Evolutionary conservation across 495 filamentous ascomycete species (phyloP), one percentile per base, ranked within the genome.

Genomic region (Aspergillus baeticus): DNA sequence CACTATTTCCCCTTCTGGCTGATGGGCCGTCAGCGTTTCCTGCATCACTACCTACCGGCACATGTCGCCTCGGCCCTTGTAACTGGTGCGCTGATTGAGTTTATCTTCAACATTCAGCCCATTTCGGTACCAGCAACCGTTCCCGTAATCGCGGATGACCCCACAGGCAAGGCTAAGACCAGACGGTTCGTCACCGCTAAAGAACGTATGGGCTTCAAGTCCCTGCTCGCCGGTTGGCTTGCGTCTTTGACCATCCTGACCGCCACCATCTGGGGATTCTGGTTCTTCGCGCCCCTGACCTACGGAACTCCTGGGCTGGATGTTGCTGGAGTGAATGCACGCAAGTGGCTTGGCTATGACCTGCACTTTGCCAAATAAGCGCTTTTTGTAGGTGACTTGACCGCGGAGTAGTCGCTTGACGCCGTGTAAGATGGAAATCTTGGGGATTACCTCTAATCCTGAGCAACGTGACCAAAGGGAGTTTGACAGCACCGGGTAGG

Each of bases 291-390:
- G 48, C 94, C 94, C 18, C 73, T 98, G 68, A 98, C 94, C 10
- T 98, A 98, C 70, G 94, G 94, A 20, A 91, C 88, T 54, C 94
- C 94, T 1, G 95, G 94, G n/a, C 80, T 98, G 71, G 85, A 76
- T 55, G 86, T 92, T 10, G 85, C 86, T 10, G 80, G 90, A 63
- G 92, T 98, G 38, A 69, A 87, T 51, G 84, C 89, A 46, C 84
- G 94, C 71, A 96, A 96, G 77, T 98, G 92, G 94, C 77, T 98
- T 65, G 87, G 87, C 43, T 98, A 98, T 70, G 94, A 98, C 73
- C 80, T 98, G 70, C 94, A 98, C 77, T 98, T 98, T 76, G 94
- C 94, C 35, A 98, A 98, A 83, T 98, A 88, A 75, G 55, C 41
- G 36, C 39, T 10, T 17, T 13, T 26, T 3, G 22, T 4, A 29